phyloP scores from a whole-genome alignment of 371 early-diverging fungal genomes.

The Lichtheimia ornata region DNA sequence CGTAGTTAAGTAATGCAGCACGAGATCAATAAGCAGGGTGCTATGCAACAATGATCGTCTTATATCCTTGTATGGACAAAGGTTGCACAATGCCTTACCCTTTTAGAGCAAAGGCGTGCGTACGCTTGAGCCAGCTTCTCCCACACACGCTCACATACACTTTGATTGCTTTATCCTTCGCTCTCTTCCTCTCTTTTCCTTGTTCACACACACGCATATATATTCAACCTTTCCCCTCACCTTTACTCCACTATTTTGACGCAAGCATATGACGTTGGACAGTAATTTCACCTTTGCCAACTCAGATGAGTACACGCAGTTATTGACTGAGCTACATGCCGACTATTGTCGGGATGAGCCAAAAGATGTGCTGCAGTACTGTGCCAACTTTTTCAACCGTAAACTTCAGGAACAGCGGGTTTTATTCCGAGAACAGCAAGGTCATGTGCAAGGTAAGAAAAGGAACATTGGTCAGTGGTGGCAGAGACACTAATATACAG shows the following conservation, averaged over 20 bases:
- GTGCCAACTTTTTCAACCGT: conserved; percentile 83
- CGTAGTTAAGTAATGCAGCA: too few species aligned
- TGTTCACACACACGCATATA: background rate
- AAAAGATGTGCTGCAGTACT: conserved; percentile 85
- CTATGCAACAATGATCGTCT: too few species aligned
- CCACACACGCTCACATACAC: too few species aligned
- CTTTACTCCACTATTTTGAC: too few species aligned
- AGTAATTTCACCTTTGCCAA: conserved; percentile 9
- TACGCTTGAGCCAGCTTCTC: too few species aligned
- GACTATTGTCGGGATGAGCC: conserved; percentile 47
- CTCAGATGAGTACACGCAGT: conserved; percentile 40
- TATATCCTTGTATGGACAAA: too few species aligned
- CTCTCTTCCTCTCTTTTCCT: background rate
- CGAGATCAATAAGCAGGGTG: too few species aligned
- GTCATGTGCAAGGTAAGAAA: conserved; percentile 12
- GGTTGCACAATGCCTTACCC: too few species aligned
- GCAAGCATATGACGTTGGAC: conserved; percentile 7
- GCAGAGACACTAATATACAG: background rate
- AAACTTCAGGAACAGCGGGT: conserved; percentile 67
- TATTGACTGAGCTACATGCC: conserved; percentile 36
- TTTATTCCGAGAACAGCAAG: conserved; percentile 16
- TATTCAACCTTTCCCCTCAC: too few species aligned
- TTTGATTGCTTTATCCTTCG: background rate
- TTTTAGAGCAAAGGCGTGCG: too few species aligned
- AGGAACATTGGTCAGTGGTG: background rate